Conservation (phyloP, 2,329 filamentous ascomycete genomes). For the Juglanconis sp. region DNA sequence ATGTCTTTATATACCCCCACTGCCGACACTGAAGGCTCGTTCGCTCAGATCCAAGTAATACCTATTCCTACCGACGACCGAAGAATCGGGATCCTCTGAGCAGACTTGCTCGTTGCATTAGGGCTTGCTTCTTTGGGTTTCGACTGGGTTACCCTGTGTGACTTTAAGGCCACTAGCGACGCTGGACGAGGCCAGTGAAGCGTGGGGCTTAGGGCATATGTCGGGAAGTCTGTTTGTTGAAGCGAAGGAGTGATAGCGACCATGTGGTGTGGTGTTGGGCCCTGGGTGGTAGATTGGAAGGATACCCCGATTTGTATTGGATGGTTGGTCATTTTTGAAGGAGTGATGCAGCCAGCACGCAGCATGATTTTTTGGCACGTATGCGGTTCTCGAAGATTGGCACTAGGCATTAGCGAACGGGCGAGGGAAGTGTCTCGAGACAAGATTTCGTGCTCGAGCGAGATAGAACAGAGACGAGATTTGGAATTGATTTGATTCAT, state of each 20-base stretch:
- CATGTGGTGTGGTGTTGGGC: not conserved
- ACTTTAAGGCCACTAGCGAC: too few species aligned
- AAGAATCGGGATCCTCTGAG: too few species aligned
- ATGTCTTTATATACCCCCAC: conserved; percentile 16
- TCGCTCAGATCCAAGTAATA: conserved; percentile 3
- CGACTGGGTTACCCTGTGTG: not conserved
- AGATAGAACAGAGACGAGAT: not conserved
- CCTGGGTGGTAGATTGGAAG: not conserved
- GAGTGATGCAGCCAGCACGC: not conserved
- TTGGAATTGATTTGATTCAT: not conserved
- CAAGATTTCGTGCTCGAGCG: not conserved
- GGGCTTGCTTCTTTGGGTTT: not conserved
- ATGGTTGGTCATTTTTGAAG: not conserved
- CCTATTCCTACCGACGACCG: not conserved
- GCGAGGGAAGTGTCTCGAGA: not conserved
- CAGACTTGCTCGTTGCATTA: not conserved
- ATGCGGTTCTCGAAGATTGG: not conserved
- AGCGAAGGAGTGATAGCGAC: not conserved
- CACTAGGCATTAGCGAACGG: too few species aligned
- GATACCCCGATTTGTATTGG: too few species aligned
- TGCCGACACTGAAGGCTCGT: not conserved
- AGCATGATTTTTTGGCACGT: not conserved
- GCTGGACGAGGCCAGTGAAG: too few species aligned
- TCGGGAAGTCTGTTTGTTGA: not conserved
- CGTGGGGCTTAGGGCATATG: not conserved